Evolutionary conservation across 768 basidiomycete genomes (phyloP).

Genomic region (Leccinum variicolor): DNA sequence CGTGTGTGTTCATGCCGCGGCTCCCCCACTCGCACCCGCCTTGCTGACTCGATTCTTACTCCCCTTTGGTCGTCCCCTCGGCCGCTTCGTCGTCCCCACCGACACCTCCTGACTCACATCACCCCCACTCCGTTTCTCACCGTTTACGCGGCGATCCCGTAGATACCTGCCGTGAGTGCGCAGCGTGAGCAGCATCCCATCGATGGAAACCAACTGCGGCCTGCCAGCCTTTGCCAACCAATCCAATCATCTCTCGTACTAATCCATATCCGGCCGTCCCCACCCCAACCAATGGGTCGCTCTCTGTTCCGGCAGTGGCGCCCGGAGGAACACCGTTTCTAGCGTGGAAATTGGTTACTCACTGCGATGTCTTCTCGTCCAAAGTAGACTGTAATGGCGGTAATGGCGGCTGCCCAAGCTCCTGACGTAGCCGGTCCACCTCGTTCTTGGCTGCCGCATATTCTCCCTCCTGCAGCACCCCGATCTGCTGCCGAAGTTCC

Average conservation of each 20-base stretch:
- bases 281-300: neutral
- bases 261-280: slow-evolving; percentile 4
- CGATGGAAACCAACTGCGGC: neutral
- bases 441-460: slow-evolving; percentile 72
- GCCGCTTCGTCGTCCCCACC: slow-evolving; percentile 41
- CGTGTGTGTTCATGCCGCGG: neutral
- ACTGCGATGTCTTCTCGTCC: slow-evolving; percentile 63
- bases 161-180: slow-evolving; percentile 45
- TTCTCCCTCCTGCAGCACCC: slow-evolving; percentile 66
- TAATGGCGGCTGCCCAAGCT: slow-evolving; percentile 73
- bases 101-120: slow-evolving; percentile 30
- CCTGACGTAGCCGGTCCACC: slow-evolving; percentile 70
- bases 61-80: slow-evolving; percentile 66
- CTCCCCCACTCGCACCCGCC: slow-evolving; percentile 8
- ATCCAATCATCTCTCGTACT: neutral
- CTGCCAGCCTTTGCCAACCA: neutral
- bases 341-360: slow-evolving; percentile 29
- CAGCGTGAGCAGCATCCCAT: slow-evolving; percentile 16
- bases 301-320: neutral
- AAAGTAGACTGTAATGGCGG: slow-evolving; percentile 70
- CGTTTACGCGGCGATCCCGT: slow-evolving; percentile 57
- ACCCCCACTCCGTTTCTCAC: slow-evolving; percentile 33
- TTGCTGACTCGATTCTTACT: slow-evolving; percentile 51
- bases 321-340: slow-evolving; percentile 4
- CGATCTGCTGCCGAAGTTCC: slow-evolving; percentile 67